These are phyloP conservation scores for Candida hungchunana DNA, from an alignment of 805 yeast species.

Conservation along the genomic window DNA sequence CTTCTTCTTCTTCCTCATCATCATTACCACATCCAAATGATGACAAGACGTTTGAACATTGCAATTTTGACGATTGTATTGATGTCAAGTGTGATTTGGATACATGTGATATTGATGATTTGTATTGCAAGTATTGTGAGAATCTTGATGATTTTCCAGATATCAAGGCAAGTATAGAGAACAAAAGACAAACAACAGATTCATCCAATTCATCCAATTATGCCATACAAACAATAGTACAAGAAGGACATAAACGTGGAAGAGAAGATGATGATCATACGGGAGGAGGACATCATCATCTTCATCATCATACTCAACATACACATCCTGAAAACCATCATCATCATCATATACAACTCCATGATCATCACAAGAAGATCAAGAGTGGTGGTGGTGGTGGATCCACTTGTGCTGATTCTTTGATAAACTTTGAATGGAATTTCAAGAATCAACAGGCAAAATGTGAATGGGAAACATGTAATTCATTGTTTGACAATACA, in stretches of 20 bases:
- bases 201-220: no score
- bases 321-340: slow-evolving; percentile 31
- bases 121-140: slow-evolving; percentile 31
- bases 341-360: slow-evolving; percentile 35
- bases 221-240: no score
- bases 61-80: slow-evolving; percentile 23
- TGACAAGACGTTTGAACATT: slow-evolving; percentile 18
- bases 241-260: slow-evolving; percentile 2
- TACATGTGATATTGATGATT: slow-evolving; percentile 30
- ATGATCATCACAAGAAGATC: slow-evolving; percentile 30
- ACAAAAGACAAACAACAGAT: not conserved
- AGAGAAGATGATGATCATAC: slow-evolving; percentile 19
- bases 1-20: not conserved
- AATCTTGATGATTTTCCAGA: slow-evolving; percentile 14
- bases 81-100: slow-evolving; percentile 27
- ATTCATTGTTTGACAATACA: slow-evolving; percentile 35
- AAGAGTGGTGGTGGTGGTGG: slow-evolving; percentile 4
- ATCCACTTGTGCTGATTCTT: slow-evolving; percentile 2
- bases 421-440: slow-evolving; percentile 26
- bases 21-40: slow-evolving; percentile 3
- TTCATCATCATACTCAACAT: slow-evolving; percentile 23
- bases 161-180: slow-evolving; percentile 4
- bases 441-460: slow-evolving; percentile 36
- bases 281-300: slow-evolving; percentile 15
- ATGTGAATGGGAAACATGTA: slow-evolving; percentile 73